These are phyloP conservation scores for Starmera stellimalicola DNA, from an alignment of 1,139 yeast genomes.

Conservation along the genomic window DNA sequence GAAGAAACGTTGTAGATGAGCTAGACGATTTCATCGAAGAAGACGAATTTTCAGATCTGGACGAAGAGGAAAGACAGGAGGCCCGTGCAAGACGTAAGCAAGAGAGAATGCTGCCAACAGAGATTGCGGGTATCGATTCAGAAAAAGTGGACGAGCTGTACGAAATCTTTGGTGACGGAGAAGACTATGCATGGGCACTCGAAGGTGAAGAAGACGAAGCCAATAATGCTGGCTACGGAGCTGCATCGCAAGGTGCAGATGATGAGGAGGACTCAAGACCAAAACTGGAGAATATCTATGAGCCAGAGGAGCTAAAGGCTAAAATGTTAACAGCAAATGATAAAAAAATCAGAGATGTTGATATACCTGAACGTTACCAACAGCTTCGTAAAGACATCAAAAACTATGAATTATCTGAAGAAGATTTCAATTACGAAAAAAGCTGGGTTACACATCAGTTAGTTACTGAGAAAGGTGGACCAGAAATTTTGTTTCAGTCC, in stretches of 20 bases:
- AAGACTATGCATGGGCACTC: constrained; percentile 95
- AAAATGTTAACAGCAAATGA: constrained; percentile 90
- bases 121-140: constrained; percentile 73
- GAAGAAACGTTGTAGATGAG: constrained; percentile 46
- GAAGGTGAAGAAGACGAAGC: constrained; percentile 72
- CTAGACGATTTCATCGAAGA: constrained; percentile 96
- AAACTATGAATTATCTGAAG: constrained; percentile 56
- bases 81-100: constrained; percentile 28
- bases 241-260: constrained; percentile 10
- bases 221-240: constrained; percentile 27
- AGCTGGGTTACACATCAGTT: constrained; percentile 65
- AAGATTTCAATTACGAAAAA: constrained; percentile 64
- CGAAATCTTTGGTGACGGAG: constrained; percentile 96
- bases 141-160: constrained; percentile 88
- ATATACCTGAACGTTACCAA: constrained; percentile 90
- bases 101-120: constrained; percentile 37
- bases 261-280: constrained; percentile 37
- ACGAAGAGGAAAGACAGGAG: constrained; percentile 45
- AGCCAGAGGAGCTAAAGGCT: constrained; percentile 85
- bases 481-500: constrained; percentile 23
- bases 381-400: constrained; percentile 53
- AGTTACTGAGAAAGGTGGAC: constrained; percentile 38
- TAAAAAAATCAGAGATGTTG: constrained; percentile 76
- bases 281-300: constrained; percentile 81
- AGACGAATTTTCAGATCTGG: constrained; percentile 91